Conservation (phyloP, 345 rosid genomes). For the Conringia planisiliqua region DNA sequence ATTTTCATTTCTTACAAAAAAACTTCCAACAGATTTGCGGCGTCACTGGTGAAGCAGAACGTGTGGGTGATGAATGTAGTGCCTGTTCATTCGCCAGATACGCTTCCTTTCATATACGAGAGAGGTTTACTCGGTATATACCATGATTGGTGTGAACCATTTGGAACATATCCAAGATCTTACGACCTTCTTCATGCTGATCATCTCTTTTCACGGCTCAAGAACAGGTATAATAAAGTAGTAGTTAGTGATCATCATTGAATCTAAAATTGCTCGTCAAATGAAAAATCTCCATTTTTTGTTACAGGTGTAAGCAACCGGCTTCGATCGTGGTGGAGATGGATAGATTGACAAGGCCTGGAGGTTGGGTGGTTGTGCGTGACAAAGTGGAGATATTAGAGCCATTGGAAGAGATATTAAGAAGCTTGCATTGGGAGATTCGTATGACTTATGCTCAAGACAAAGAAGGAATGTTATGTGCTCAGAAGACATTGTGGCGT, state of each 20-base stretch:
- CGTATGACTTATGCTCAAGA: constrained; percentile 79
- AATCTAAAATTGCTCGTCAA: neutral
- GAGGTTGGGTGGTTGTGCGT: constrained; percentile 85
- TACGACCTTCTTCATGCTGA: constrained; percentile 93
- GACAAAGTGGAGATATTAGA: constrained; percentile 83
- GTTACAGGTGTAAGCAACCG: constrained; percentile 67
- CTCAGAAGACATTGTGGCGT: constrained; percentile 81
- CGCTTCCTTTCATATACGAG: constrained; percentile 81
- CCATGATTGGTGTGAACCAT: constrained; percentile 97
- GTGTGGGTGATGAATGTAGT: constrained; percentile 95
- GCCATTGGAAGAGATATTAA: constrained; percentile 65
- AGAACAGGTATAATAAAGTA: constrained; percentile 56
- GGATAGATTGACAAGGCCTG: constrained; percentile 77
- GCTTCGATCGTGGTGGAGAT: constrained; percentile 80
- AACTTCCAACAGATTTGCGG: constrained; percentile 63
- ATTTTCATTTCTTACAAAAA: neutral
- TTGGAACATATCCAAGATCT: constrained; percentile 89
- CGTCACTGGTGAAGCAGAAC: constrained; percentile 69
- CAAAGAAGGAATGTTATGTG: constrained; percentile 79
- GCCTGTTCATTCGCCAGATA: constrained; percentile 87
- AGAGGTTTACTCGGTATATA: constrained; percentile 79
- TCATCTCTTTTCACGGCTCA: constrained; percentile 92
- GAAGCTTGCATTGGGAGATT: constrained; percentile 88
- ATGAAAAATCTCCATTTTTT: neutral
- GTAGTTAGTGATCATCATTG: neutral